Conservation (phyloP, 257 asterid species). For the Solanum lycopersicoides region DNA sequence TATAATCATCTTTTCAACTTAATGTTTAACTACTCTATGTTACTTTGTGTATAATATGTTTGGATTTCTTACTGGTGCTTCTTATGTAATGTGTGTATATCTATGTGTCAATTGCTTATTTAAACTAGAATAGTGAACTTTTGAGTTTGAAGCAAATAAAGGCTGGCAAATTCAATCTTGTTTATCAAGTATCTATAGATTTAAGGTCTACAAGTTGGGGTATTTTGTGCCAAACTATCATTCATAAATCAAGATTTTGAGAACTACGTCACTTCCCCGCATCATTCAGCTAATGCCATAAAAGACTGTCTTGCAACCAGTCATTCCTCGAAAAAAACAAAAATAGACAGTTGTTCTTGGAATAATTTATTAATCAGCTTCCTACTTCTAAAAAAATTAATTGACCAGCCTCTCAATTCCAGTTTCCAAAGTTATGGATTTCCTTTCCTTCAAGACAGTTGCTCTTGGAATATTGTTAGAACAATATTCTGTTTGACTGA, state of each 20-base stretch:
- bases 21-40: background rate
- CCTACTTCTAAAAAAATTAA: background rate
- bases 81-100: background rate
- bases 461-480: background rate
- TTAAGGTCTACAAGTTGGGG: background rate
- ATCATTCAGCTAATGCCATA: background rate
- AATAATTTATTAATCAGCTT: background rate
- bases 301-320: background rate
- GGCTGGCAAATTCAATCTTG: background rate
- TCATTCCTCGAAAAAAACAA: background rate
- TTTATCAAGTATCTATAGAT: background rate
- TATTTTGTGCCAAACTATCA: background rate
- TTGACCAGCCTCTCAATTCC: background rate
- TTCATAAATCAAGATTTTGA: background rate
- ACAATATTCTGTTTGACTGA: background rate
- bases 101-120: background rate
- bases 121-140: background rate
- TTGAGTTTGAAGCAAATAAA: background rate
- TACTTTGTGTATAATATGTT: background rate
- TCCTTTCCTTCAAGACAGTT: background rate
- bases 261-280: background rate
- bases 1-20: background rate
- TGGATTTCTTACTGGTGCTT: background rate
- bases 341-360: background rate
- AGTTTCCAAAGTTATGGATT: background rate